Percentiles rank a stretch among this genome's conserved stretches.
Conservation (phyloP, 331 rosid species). For the Phaseolus coccineus region DNA sequence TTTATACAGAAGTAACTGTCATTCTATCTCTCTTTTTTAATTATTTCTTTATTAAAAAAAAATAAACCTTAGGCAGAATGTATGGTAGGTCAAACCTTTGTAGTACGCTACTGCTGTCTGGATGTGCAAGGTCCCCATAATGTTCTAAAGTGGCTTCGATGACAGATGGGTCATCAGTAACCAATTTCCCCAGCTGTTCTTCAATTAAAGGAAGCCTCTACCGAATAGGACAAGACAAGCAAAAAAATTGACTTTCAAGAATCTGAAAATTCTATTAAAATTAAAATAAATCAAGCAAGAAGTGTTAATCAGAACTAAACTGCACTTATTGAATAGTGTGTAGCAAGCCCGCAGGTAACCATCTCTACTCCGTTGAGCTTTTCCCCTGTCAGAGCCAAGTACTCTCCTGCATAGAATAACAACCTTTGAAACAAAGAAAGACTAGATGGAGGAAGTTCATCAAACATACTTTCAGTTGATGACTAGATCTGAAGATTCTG, state of each 20-base stretch:
- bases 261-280: slow-evolving; percentile 12
- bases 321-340: slow-evolving; percentile 75
- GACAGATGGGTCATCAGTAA: slow-evolving; percentile 92
- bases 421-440: slow-evolving; percentile 34
- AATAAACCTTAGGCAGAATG: slow-evolving; percentile 6
- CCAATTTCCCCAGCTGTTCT: slow-evolving; percentile 79
- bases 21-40: slow-evolving; percentile 19
- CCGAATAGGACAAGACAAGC: slow-evolving; percentile 39
- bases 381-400: slow-evolving; percentile 86
- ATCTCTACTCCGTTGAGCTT: slow-evolving; percentile 86
- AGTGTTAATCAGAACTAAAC: slow-evolving; percentile 60
- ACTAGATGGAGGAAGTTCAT: slow-evolving; percentile 23
- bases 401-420: slow-evolving; percentile 72
- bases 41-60: slow-evolving; percentile 4
- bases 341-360: slow-evolving; percentile 88
- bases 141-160: slow-evolving; percentile 80
- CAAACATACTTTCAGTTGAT: slow-evolving; percentile 27
- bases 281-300: slow-evolving; percentile 25
- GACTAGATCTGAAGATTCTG: slow-evolving; percentile 7
- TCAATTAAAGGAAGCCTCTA: slow-evolving; percentile 82
- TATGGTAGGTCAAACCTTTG: slow-evolving; percentile 62
- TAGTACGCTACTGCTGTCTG: slow-evolving; percentile 59
- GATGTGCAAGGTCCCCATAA: slow-evolving; percentile 68
- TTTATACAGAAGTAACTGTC: not conserved
- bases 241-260: slow-evolving; percentile 19